phyloP scores from a whole-genome alignment of 139 green algal species.

The Eudorina sp. region DNA sequence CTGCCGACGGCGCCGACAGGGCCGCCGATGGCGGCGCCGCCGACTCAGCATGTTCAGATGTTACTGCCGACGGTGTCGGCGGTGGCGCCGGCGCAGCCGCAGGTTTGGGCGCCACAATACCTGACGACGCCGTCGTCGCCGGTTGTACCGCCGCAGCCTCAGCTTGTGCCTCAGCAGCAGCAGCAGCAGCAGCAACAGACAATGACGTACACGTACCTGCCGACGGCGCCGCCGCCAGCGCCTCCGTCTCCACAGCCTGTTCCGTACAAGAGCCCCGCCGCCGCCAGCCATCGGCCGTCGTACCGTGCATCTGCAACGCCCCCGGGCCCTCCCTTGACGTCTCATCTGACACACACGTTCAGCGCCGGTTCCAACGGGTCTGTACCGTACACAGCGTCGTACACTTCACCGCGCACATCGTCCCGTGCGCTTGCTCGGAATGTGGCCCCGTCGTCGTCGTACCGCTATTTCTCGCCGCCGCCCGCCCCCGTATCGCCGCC shows the following conservation, averaged over 20 bases:
- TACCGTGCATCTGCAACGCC: background rate
- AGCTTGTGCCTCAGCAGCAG: background rate
- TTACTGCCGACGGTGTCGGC: background rate
- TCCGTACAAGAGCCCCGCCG: background rate
- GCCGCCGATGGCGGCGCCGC: background rate
- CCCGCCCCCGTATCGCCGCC: background rate
- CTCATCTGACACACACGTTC: background rate
- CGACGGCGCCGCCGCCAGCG: background rate
- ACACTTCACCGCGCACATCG: background rate
- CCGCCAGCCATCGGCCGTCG: background rate
- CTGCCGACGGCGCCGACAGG: background rate
- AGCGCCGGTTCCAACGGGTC: background rate
- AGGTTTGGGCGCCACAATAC: too few species aligned
- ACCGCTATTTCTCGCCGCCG: slow-evolving; percentile 26
- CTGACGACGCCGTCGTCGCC: background rate
- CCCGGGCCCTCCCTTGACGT: background rate
- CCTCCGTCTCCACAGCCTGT: background rate
- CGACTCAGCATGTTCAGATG: background rate
- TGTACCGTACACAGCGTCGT: slow-evolving; percentile 7
- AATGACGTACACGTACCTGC: background rate
- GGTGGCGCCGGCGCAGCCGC: background rate
- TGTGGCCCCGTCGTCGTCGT: background rate
- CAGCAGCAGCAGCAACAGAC: background rate
- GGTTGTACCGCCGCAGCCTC: background rate
- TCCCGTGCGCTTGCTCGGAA: too few species aligned